A percentile compares a stretch with the other conserved stretches of the same genome.
Conservation (phyloP, 2,329 filamentous ascomycete species). For the Cadophora luteo-olivacea region DNA sequence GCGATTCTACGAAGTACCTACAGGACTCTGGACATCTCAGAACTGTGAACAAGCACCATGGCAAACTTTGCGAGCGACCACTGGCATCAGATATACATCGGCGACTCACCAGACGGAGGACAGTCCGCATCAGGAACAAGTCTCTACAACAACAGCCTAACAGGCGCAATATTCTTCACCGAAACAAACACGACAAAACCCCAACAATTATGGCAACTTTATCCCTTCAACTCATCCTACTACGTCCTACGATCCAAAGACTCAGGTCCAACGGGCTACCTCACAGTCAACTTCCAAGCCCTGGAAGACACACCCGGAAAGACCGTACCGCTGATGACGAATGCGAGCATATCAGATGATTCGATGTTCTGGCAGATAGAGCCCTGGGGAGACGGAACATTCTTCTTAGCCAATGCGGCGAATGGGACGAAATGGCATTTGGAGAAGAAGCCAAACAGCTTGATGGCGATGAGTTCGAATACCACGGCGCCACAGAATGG, state of each 20-base stretch:
- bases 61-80: conserved; percentile 14
- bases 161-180: conserved; percentile 24
- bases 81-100: conserved; percentile 18
- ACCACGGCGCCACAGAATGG: conserved; percentile 24
- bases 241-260: conserved; percentile 29
- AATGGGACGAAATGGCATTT: conserved; percentile 31
- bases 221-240: conserved; percentile 24
- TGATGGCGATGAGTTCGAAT: conserved; percentile 32
- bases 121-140: conserved; percentile 19
- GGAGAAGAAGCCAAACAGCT: conserved; percentile 18
- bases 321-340: conserved; percentile 27
- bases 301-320: conserved; percentile 25
- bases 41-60: not conserved
- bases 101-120: not conserved
- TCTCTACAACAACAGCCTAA: conserved; percentile 16
- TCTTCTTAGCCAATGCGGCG: conserved; percentile 30
- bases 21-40: no score
- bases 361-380: conserved; percentile 32
- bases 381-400: conserved; percentile 34
- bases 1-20: not conserved
- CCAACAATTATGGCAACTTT: conserved; percentile 31
- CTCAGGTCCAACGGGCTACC: conserved; percentile 21
- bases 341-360: conserved; percentile 22
- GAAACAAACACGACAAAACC: conserved; percentile 22
- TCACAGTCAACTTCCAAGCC: not conserved